Conservation (phyloP, 2,329 filamentous ascomycete species). For the Pestalotiopsis sp. region DNA sequence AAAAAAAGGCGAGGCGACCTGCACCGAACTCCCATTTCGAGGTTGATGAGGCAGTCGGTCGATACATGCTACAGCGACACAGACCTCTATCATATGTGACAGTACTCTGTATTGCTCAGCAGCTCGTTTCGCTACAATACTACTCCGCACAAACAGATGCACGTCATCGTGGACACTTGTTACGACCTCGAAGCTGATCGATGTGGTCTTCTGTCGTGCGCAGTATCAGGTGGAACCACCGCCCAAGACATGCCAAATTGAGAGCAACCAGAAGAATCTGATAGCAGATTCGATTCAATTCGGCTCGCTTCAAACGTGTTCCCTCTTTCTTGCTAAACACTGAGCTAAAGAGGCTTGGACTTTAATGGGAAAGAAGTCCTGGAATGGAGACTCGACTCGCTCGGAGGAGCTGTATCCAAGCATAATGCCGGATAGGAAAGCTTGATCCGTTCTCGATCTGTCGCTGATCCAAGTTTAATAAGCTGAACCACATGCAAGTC, state of each 20-base stretch:
- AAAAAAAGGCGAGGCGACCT: not conserved
- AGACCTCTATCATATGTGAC: not conserved
- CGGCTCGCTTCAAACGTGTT: not conserved
- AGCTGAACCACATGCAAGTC: conserved; percentile 8
- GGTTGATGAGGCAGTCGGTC: not conserved
- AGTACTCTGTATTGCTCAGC: not conserved
- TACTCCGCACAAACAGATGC: not conserved
- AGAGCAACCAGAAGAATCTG: not conserved
- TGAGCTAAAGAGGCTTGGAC: not conserved
- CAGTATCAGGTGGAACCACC: not conserved
- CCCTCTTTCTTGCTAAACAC: not conserved
- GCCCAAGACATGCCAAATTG: not conserved
- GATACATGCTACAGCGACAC: not conserved
- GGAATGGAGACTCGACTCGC: not conserved
- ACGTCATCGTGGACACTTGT: not conserved
- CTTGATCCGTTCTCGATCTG: not conserved
- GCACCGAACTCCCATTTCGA: not conserved
- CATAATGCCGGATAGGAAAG: not conserved
- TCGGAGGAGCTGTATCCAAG: not conserved
- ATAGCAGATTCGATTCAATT: not conserved
- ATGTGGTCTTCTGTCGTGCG: not conserved
- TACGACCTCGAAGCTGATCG: not conserved
- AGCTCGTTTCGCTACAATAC: not conserved
- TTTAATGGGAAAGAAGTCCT: too few relatives aligned
- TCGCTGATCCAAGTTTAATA: not conserved